Evolutionary conservation across 1,139 yeast genomes (phyloP).

Genomic region (Hemisphaericaspora xylanilytica): DNA sequence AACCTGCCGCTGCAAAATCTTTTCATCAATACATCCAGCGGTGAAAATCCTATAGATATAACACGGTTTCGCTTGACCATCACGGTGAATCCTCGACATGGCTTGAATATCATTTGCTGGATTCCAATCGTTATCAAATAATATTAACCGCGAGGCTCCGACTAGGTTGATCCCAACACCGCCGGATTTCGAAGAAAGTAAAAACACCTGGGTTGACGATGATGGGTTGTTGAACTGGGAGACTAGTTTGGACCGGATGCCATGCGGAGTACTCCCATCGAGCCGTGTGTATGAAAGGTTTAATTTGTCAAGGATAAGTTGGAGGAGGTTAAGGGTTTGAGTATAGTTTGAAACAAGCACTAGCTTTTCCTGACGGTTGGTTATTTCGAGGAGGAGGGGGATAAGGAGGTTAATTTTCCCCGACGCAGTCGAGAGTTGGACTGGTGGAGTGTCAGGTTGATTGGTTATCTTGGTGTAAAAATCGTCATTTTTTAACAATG

Average conservation of each 20-base stretch:
- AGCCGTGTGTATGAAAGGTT: conserved; percentile 58
- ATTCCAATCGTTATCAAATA: conserved; percentile 93
- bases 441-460: too few species aligned
- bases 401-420: conserved; percentile 61
- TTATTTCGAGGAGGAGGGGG: conserved; percentile 50
- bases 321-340: conserved; percentile 77
- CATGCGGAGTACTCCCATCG: conserved; percentile 81
- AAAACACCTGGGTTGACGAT: conserved; percentile 63
- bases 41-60: conserved; percentile 79
- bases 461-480: conserved; percentile 29
- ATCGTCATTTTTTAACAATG: conserved; percentile 48
- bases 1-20: conserved; percentile 89
- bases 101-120: conserved; percentile 93
- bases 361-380: conserved; percentile 56
- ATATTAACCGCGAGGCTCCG: conserved; percentile 83
- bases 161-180: conserved; percentile 89
- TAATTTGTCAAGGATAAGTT: conserved; percentile 50
- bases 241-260: conserved; percentile 63
- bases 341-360: conserved; percentile 90
- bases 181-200: conserved; percentile 88
- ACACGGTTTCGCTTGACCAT: conserved; percentile 82
- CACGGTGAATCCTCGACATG: conserved; percentile 93
- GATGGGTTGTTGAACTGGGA: conserved; percentile 61
- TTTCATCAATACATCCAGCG: conserved; percentile 91
- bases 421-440: conserved; percentile 32